Percentiles rank a stretch among this genome's conserved stretches.
Conservation (phyloP, 306 rosid genomes). For the Cucumis sativus region DNA sequence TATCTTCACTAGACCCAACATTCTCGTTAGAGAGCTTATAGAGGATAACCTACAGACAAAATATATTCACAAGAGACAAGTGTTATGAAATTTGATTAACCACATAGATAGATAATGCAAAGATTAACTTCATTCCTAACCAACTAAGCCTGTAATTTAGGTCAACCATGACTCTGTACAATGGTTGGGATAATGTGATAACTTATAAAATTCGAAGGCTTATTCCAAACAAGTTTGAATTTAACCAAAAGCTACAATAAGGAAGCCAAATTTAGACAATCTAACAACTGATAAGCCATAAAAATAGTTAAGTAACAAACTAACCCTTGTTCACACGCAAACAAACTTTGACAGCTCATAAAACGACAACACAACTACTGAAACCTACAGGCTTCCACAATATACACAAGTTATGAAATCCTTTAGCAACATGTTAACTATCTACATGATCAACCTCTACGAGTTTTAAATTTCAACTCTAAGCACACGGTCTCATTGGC, state of each 20-base stretch:
- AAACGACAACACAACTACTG: not conserved
- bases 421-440: not conserved
- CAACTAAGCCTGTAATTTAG: not conserved
- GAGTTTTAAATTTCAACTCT: not conserved
- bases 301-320: not conserved
- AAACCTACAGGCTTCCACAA: not conserved
- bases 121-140: not conserved
- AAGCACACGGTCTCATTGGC: not conserved
- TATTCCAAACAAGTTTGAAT: not conserved
- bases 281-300: not conserved
- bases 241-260: not conserved
- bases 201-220: not conserved
- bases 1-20: constrained; percentile 22
- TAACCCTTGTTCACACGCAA: not conserved
- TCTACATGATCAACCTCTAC: not conserved
- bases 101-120: not conserved
- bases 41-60: constrained; percentile 58
- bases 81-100: not conserved
- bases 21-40: constrained; percentile 57
- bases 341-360: not conserved
- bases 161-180: not conserved
- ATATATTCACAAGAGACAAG: not conserved
- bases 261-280: not conserved
- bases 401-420: not conserved
- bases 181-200: not conserved